Evolutionary conservation across 2,329 filamentous ascomycete species (phyloP).

Genomic region (Zymoseptoria ardabiliae): DNA sequence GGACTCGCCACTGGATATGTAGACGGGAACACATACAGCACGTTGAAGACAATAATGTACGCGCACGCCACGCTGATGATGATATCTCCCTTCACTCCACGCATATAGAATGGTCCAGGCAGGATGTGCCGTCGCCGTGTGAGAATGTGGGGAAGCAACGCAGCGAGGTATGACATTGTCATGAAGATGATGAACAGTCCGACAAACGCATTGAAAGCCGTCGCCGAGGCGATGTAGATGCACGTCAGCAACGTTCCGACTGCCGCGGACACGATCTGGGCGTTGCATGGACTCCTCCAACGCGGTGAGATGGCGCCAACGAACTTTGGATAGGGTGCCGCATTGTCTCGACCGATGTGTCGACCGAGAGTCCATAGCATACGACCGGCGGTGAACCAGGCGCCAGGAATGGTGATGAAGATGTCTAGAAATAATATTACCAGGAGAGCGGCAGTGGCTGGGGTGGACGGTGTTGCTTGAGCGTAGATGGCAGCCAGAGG

Average conservation of each 20-base stretch:
- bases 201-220: conserved; percentile 61
- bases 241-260: conserved; percentile 51
- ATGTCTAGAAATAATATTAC: conserved; percentile 44
- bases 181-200: conserved; percentile 52
- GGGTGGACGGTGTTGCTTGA: conserved; percentile 37
- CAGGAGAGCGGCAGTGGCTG: conserved; percentile 39
- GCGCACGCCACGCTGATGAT: conserved; percentile 47
- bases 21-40: conserved; percentile 56
- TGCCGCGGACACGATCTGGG: conserved; percentile 45
- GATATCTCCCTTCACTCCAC: conserved; percentile 39
- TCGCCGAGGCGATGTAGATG: conserved; percentile 59
- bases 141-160: conserved; percentile 48
- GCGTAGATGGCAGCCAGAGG: conserved; percentile 61
- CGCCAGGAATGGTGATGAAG: conserved; percentile 47
- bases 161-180: conserved; percentile 53
- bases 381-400: conserved; percentile 54
- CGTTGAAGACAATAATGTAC: conserved; percentile 55
- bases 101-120: conserved; percentile 54
- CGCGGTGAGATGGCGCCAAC: conserved; percentile 42
- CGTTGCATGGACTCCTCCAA: conserved; percentile 48
- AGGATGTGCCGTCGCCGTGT: conserved; percentile 36
- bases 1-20: conserved; percentile 38
- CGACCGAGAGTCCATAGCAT: conserved; percentile 57
- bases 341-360: conserved; percentile 49
- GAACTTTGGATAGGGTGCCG: conserved; percentile 46